Evolutionary conservation across 805 yeast genomes (phyloP), one percentile per base, ranked within the genome.

Genomic region (Kluyveromyces wickerhamii): DNA sequence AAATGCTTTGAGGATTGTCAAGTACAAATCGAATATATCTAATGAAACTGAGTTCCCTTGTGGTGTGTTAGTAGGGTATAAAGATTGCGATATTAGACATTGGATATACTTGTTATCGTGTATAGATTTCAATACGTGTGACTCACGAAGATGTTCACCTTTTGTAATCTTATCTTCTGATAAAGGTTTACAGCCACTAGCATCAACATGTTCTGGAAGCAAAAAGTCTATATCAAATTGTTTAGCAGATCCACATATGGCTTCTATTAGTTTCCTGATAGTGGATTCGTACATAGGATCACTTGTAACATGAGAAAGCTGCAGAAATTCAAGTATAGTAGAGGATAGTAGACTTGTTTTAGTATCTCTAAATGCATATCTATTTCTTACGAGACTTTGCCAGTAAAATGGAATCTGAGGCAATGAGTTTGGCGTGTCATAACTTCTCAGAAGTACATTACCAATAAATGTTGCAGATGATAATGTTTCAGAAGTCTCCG

Each of bases 361-460:
- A 1, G 63, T 52, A 16, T 46, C 41, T 35, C 43, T 53, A 11
- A 65, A 54, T 0, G 72, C 63, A 36, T 62, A 59, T 41, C 65
- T 54, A 35, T 63, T 65, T 8, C 48, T 48, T 5, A 54, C 47
- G 13, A 48, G 48, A 4, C 62, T 54, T 18, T 54, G 51, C 69
- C 76, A 71, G 10, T 60, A 54, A 43, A 60, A 72, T 35, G 58
- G 62, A 14, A 70, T 44, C 7, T 69, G 37, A 3, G 81, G 81
- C 57, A 75, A 59, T 28, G 69, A 58, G 42, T 73, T 72, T 11
- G 78, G 78, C 0, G 80, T 73, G 42, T 75, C 80, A 44, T 72
- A 75, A 0, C 78, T 67, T 15, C 72, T 69, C 44, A 74, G 44
- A 21, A 73, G 49, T 35, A 72, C 57, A 32, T 69, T 68, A 1